phyloP scores from a whole-genome alignment of 441 rosid species.

The Populus tomentosa region DNA sequence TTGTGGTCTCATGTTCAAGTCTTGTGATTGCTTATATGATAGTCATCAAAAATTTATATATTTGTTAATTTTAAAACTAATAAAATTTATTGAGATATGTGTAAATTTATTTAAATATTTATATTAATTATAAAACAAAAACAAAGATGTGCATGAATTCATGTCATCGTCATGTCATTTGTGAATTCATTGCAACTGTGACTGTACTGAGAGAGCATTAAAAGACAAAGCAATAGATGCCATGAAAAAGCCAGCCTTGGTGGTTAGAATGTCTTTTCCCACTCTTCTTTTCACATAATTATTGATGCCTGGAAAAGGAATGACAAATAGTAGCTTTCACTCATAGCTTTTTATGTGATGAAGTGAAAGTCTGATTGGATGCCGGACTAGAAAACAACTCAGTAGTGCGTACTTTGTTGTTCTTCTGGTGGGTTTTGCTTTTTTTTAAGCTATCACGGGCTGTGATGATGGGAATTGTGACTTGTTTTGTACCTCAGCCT shows the following conservation, averaged over 20 bases:
- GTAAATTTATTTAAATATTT: too few relatives aligned
- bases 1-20: too few relatives aligned
- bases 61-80: too few relatives aligned
- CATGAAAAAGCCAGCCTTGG: neutral
- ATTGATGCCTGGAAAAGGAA: slow-evolving; percentile 11
- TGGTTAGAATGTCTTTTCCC: slow-evolving; percentile 16
- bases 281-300: slow-evolving; percentile 15
- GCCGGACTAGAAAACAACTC: neutral
- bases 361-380: neutral
- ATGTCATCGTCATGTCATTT: neutral
- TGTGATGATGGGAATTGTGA: neutral
- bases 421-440: neutral
- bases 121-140: too few relatives aligned
- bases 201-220: neutral
- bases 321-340: neutral
- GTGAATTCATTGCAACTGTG: neutral
- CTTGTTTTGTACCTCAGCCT: neutral
- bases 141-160: too few relatives aligned
- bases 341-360: neutral
- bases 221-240: neutral
- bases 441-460: neutral
- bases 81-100: too few relatives aligned
- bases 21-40: too few relatives aligned
- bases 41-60: too few relatives aligned
- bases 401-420: neutral